phyloP scores from a whole-genome alignment of 2,329 filamentous ascomycete species.

The Proliferodiscus dingleyae region DNA sequence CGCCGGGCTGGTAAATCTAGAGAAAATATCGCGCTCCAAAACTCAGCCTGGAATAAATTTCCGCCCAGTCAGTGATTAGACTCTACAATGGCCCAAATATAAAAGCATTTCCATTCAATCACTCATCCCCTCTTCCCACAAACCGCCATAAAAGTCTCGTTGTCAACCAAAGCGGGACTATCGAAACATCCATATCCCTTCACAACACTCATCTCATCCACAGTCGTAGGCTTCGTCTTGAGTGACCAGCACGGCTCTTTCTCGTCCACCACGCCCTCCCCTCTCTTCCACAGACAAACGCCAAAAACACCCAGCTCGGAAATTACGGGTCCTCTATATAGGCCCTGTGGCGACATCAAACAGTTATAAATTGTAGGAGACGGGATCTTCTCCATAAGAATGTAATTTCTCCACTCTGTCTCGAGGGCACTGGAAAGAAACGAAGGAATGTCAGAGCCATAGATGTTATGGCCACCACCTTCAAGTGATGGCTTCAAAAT shows the following conservation, averaged over 20 bases:
- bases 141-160: background rate
- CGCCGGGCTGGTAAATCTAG: no score
- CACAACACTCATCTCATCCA: constrained; percentile 43
- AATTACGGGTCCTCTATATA: constrained; percentile 35
- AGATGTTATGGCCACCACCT: constrained; percentile 41
- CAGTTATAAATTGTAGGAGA: constrained; percentile 31
- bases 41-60: no score
- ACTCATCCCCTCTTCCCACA: no score
- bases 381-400: constrained; percentile 38
- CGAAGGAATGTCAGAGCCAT: constrained; percentile 33
- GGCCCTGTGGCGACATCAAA: constrained; percentile 30
- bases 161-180: constrained; percentile 32
- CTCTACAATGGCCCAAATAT: no score
- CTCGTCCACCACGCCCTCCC: constrained; percentile 1
- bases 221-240: constrained; percentile 37
- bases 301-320: constrained; percentile 42
- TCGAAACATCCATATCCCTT: constrained; percentile 45
- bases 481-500: constrained; percentile 42
- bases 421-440: constrained; percentile 29
- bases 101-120: no score
- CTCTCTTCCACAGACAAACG: constrained; percentile 34
- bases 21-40: no score
- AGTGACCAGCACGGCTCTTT: constrained; percentile 34
- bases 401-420: constrained; percentile 32
- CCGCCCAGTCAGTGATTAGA: no score